phyloP scores from a whole-genome alignment of 1,139 yeast species.

The Kurtzmaniella quercitrusa region DNA sequence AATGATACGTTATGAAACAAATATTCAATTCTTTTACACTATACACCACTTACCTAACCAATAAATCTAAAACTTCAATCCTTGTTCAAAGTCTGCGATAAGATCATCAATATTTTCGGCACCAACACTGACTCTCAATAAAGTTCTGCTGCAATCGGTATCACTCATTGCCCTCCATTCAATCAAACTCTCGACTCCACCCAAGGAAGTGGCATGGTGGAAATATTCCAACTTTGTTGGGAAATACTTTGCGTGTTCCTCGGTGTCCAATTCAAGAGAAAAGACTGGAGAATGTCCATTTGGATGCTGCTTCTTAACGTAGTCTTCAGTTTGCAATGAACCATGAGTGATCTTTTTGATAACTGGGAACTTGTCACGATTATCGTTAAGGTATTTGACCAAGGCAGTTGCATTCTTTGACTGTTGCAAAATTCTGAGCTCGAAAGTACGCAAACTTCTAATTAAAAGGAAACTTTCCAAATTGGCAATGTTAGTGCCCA shows the following conservation, averaged over 20 bases:
- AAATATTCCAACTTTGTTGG: conserved; percentile 69
- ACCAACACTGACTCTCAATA: conserved; percentile 76
- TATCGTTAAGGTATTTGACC: conserved; percentile 54
- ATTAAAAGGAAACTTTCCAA: conserved; percentile 70
- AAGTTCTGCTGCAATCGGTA: conserved; percentile 44
- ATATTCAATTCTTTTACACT: neutral
- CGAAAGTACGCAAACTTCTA: conserved; percentile 77
- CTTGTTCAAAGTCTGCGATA: conserved; percentile 52
- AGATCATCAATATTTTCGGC: conserved; percentile 72
- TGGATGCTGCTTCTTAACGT: conserved; percentile 60
- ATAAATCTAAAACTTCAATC: conserved; percentile 11
- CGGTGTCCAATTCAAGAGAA: conserved; percentile 50
- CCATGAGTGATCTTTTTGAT: conserved; percentile 62
- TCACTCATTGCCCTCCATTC: conserved; percentile 90
- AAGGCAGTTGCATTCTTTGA: conserved; percentile 59
- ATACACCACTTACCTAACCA: neutral
- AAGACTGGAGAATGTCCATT: conserved; percentile 76
- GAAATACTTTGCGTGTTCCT: conserved; percentile 55
- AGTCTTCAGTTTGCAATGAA: conserved; percentile 65
- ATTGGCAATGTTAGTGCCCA: conserved; percentile 79
- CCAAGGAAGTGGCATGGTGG: conserved; percentile 88
- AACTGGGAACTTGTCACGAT: conserved; percentile 43
- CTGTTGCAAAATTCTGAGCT: conserved; percentile 65
- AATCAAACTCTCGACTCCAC: conserved; percentile 88
- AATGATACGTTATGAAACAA: neutral